A percentile compares a stretch with the other conserved stretches of the same genome.
Conservation (phyloP, 148 eudicot genomes). For the Chenopodium quinoa region DNA sequence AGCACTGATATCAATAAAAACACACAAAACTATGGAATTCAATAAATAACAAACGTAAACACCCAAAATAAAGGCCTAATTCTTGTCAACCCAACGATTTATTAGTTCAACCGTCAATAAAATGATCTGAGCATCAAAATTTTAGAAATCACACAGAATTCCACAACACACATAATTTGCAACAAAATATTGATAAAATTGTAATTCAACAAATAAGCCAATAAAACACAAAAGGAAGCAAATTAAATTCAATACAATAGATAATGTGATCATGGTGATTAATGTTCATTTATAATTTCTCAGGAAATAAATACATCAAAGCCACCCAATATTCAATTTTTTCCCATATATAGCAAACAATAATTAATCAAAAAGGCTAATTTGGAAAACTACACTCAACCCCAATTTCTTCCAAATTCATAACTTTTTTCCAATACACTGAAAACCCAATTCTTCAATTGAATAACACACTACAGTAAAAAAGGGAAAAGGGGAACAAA, state of each 20-base stretch:
- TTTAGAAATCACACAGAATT: background rate
- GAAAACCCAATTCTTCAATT: conserved; percentile 11
- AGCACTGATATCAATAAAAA: background rate
- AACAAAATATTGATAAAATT: background rate
- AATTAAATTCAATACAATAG: background rate
- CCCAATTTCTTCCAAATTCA: conserved; percentile 8
- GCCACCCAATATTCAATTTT: conserved; percentile 16
- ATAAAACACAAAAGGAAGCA: background rate
- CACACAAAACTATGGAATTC: background rate
- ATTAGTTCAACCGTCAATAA: background rate
- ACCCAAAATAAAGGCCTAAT: background rate
- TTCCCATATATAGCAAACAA: conserved; percentile 29
- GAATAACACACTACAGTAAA: conserved; percentile 16
- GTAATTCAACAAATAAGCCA: background rate
- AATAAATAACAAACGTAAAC: background rate
- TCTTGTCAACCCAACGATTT: background rate
- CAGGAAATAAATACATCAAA: background rate
- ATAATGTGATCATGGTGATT: background rate
- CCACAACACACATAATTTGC: background rate
- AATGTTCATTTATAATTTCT: conserved; percentile 10
- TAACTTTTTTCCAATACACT: background rate
- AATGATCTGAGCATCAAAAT: background rate
- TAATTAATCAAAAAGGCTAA: conserved; percentile 15
- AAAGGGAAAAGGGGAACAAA: background rate
- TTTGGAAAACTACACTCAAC: background rate